Base-by-base conservation (phyloP, 2,329 filamentous ascomycete species). In the Byssothecium circinans region DNA sequence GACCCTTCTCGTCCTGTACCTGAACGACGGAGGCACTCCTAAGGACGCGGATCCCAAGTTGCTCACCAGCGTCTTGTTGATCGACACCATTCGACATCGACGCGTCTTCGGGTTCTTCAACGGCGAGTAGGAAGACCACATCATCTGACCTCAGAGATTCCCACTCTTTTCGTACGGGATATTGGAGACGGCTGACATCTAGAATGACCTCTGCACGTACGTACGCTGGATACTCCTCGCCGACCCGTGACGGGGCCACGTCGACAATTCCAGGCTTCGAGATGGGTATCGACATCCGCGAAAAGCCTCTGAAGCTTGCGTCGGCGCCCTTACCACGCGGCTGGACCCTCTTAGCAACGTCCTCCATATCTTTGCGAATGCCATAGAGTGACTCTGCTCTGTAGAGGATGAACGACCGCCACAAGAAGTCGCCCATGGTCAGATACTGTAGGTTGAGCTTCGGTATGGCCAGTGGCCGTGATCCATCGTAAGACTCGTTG, bases 391-490 rank as follows among this genome's bases (percentile, higher is more conserved):
- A 83, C 70, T 99, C 94, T 49, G 86, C 88, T 33, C 92, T 85
- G 67, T 96, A 94, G 8, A 99, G 77, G 12, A 95, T 80, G 62
- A 97, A 86, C 0, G 92, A 91, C 53, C 95, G 83, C 91, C 91
- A 99, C n/a, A 99, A 75, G 61, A 99, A 99, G 70, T 99, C 94
- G 2, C 91, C 91, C 41, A 96, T 84, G 2, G 91, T 95, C 12
- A 99, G 78, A 70, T 99, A 99, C 65, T 99, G 94, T 22, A 99
- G 76, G 60, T 96, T 99, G 37, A 97, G 74, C 68, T 99, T 99
- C 2, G 94, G 94, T 35, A 99, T 84, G 2, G 94, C 89, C 48
- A 99, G 78, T 4, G 94, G 91, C 39, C 83, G 83, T 19, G 89
- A 91, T 20, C 91, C 91, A 68, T 96, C 87, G 61, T 96, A 97